Conservation (phyloP, 139 green algal species). For the Chlorella sp. region DNA sequence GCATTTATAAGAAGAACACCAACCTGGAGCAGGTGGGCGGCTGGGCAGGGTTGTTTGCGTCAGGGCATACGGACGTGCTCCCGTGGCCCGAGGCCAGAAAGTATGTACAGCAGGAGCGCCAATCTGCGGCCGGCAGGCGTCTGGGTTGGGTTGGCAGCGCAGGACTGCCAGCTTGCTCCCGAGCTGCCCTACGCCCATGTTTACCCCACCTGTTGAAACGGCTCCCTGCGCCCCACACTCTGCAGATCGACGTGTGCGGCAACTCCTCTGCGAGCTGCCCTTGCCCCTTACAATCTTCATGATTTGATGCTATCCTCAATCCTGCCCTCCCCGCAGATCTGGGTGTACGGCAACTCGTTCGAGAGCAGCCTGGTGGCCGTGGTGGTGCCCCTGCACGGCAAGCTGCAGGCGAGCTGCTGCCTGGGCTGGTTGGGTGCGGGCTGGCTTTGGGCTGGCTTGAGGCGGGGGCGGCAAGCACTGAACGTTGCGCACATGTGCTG, state of each 20-base stretch:
- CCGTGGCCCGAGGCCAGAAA: no score
- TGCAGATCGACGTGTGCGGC: constrained; percentile 93
- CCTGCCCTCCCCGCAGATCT: constrained; percentile 64
- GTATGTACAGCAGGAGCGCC: no score
- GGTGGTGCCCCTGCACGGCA: constrained; percentile 78
- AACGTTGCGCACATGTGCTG: no score
- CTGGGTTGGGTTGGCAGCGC: no score
- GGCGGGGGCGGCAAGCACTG: not conserved
- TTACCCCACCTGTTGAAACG: no score
- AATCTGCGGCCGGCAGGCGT: no score
- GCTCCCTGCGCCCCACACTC: no score
- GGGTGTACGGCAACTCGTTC: constrained; percentile 94
- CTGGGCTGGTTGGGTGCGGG: not conserved
- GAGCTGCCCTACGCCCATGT: no score
- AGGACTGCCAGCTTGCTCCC: not conserved
- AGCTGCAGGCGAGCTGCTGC: constrained; percentile 33
- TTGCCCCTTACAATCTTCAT: no score
- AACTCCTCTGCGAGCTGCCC: constrained; percentile 88
- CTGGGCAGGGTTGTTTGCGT: not conserved
- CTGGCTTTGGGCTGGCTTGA: not conserved
- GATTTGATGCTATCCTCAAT: no score
- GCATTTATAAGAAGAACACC: constrained; percentile 83
- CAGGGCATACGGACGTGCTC: no score
- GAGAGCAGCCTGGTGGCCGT: constrained; percentile 89
- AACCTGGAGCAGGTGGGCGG: constrained; percentile 75